Evolutionary conservation across 2,329 filamentous ascomycete species (phyloP).

Genomic region (Penicillium griseofulvum): DNA sequence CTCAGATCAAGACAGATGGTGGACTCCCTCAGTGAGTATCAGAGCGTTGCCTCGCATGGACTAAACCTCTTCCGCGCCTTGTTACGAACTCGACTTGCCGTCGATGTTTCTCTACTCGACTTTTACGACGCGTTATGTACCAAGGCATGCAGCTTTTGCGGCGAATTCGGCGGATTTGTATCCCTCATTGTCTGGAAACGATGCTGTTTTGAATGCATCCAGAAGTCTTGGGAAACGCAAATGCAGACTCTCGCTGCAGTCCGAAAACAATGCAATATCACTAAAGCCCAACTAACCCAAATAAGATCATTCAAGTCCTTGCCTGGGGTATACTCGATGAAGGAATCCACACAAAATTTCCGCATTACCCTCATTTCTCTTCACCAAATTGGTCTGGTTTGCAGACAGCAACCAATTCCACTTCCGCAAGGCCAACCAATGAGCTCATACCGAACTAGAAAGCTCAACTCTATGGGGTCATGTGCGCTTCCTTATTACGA

Average conservation of each 20-base stretch:
- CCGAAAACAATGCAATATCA: constrained; percentile 9
- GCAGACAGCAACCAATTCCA: constrained; percentile 5
- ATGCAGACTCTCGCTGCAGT: constrained; percentile 13
- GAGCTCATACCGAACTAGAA: constrained; percentile 7
- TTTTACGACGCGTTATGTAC: constrained; percentile 15
- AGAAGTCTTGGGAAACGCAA: constrained; percentile 10
- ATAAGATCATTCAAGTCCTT: constrained; percentile 13
- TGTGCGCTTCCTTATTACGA: constrained; percentile 18
- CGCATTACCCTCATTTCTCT: constrained; percentile 14
- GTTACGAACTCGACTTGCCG: constrained; percentile 15
- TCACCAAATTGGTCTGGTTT: constrained; percentile 10
- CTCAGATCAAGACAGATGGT: constrained; percentile 13
- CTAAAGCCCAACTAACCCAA: constrained; percentile 7
- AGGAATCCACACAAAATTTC: constrained; percentile 10
- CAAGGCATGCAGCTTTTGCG: constrained; percentile 4
- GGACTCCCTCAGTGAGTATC: constrained; percentile 15
- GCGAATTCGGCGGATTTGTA: constrained; percentile 13
- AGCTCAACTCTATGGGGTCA: constrained; percentile 16
- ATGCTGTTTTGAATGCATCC: constrained; percentile 14
- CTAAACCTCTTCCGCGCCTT: constrained; percentile 18
- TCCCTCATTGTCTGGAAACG: constrained; percentile 10
- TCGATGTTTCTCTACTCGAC: constrained; percentile 12
- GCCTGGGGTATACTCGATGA: constrained; percentile 16
- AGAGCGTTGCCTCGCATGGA: constrained; percentile 9
- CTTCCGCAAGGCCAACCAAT: constrained; percentile 1